These are phyloP conservation scores for Phoma sp. DNA, from an alignment of 2,329 filamentous ascomycete genomes.

Conservation along the genomic window DNA sequence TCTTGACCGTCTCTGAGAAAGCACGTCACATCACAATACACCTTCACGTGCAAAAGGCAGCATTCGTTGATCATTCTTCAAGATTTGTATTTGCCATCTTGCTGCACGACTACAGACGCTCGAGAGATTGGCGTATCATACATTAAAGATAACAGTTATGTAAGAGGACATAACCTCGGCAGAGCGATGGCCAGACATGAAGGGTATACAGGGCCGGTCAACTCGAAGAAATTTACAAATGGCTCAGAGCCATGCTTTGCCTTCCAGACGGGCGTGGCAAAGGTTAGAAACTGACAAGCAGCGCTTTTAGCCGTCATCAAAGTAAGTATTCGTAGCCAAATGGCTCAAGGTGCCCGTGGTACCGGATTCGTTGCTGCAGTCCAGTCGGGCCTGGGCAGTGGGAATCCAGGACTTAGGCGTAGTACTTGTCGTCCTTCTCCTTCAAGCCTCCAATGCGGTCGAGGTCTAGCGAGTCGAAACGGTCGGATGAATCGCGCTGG, in stretches of 20 bases:
- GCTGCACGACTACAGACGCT: constrained; percentile 39
- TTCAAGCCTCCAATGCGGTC: constrained; percentile 92
- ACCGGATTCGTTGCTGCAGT: constrained; percentile 22
- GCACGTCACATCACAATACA: not conserved
- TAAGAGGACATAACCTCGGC: constrained; percentile 48
- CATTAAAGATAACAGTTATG: constrained; percentile 53
- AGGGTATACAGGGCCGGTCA: constrained; percentile 35
- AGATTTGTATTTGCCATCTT: constrained; percentile 46
- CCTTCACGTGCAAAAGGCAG: not conserved
- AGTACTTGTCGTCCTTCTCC: constrained; percentile 75
- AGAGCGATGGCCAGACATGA: constrained; percentile 35
- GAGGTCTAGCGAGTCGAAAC: constrained; percentile 94
- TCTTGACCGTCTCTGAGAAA: not conserved
- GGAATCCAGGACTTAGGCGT: constrained; percentile 31
- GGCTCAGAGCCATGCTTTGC: constrained; percentile 26
- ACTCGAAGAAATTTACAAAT: constrained; percentile 49
- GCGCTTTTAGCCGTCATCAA: constrained; percentile 43
- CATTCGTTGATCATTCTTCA: constrained; percentile 16
- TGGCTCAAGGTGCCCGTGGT: constrained; percentile 32
- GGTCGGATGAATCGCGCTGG: constrained; percentile 76
- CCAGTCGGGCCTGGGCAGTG: constrained; percentile 25
- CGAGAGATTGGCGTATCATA: constrained; percentile 45
- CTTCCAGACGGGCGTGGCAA: constrained; percentile 22
- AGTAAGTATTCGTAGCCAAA: constrained; percentile 47
- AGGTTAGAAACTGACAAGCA: constrained; percentile 35